Conservation (phyloP, 352 stramenopile genomes). For the Aphanomyces invadans region DNA sequence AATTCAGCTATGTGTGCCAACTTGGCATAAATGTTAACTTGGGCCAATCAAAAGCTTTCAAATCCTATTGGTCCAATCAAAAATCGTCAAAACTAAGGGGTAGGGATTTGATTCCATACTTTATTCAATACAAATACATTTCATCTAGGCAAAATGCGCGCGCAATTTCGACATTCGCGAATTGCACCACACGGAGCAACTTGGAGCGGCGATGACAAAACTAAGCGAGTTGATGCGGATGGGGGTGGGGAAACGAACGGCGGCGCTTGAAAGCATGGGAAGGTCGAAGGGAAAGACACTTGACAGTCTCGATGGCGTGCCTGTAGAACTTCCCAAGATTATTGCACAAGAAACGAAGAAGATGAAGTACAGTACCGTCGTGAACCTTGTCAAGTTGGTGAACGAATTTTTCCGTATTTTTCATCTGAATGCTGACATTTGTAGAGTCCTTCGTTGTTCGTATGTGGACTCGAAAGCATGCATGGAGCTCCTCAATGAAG, state of each 20-base stretch:
- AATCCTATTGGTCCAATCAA: constrained; percentile 2
- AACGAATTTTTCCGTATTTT: not conserved
- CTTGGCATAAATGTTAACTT: too few relatives aligned
- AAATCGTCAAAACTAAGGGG: not conserved
- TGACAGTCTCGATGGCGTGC: not conserved
- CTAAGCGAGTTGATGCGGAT: constrained; percentile 13
- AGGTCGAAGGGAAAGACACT: constrained; percentile 16
- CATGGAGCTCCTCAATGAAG: constrained; percentile 6
- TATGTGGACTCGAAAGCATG: constrained; percentile 24
- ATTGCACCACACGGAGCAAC: not conserved
- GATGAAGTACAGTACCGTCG: constrained; percentile 1
- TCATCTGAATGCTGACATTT: too few relatives aligned
- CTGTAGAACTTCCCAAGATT: not conserved
- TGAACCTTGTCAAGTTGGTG: constrained; percentile 13
- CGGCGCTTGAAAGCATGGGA: constrained; percentile 8
- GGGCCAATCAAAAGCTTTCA: too few relatives aligned
- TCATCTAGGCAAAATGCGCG: not conserved
- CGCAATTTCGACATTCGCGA: not conserved
- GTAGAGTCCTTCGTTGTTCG: constrained; percentile 22
- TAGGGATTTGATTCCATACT: not conserved
- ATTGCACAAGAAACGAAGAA: constrained; percentile 20
- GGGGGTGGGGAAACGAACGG: constrained; percentile 14
- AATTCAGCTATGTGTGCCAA: too few relatives aligned
- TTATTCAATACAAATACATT: not conserved
- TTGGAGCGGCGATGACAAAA: not conserved